Base-by-base conservation (phyloP, 805 yeast species). In the Zygosaccharomyces gambellarensis region DNA sequence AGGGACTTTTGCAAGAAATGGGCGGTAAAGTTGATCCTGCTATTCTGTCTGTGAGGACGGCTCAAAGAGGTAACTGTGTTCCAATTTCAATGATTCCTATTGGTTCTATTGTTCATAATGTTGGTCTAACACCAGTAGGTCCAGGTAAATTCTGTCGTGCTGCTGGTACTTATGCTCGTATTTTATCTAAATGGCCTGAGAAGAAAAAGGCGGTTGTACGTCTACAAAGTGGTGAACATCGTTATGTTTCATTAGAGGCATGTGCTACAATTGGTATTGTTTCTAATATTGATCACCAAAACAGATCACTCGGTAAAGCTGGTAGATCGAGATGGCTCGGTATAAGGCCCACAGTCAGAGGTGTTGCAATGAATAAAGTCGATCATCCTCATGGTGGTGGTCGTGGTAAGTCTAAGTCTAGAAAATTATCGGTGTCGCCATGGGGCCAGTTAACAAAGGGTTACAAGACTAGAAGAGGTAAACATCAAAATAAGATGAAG, bases 371-470 rank as follows among this genome's bases (percentile, higher is more conserved):
- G 96, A 94, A 94, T 73, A 94, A 94, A 56, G 81, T 83, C 67
- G 97, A 94, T 71, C 99, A 94, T 75, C 99, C 99, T 57, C 90
- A 89, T 64, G 99, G 99, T 77, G 99, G 99, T 84, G 99, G 99
- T 74, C 84, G 99, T 79, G 99, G 99, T 81, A 94, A 94, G 71
- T 87, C 96, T 53, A 94, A 94, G 82, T 88, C 96, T 56, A 90
- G 92, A 72, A 92, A 89, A 74, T 78, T 86, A 51, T 87, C 98
- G 17, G 88, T 86, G 76, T 87, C 96, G 48, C 95, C 95, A 68
- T 92, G 98, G 97, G 99, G 99, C 63, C 84, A 83, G 52, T 71
- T 86, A 63, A 85, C 92, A 38, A 92, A 92, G 78, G 95, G 94
- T 69, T 90, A 82, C 75, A 90, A 89, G 80, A 94, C 98, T 12